These are phyloP conservation scores for Xylariomycetidae sp. DNA, from an alignment of 2,329 filamentous ascomycete genomes.

Conservation along the genomic window DNA sequence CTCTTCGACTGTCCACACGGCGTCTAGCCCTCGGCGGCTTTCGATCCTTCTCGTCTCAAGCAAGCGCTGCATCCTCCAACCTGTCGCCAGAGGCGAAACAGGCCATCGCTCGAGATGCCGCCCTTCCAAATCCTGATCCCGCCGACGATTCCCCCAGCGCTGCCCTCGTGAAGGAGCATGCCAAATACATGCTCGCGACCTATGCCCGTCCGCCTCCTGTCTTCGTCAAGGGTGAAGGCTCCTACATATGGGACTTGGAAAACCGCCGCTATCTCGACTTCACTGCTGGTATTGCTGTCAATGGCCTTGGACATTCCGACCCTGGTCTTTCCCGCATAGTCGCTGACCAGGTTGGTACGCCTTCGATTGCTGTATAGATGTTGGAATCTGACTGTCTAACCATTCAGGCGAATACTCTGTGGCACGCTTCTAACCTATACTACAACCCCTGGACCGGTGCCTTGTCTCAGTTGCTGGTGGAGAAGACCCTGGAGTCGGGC, in stretches of 20 bases:
- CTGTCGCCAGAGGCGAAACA: constrained; percentile 18
- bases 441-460: constrained; percentile 93
- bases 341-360: constrained; percentile 58
- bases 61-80: constrained; percentile 16
- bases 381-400: constrained; percentile 1
- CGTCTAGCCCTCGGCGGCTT: constrained; percentile 12
- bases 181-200: constrained; percentile 90
- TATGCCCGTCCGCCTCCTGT: constrained; percentile 87
- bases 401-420: constrained; percentile 60
- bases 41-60: constrained; percentile 19
- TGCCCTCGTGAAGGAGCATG: constrained; percentile 66
- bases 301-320: constrained; percentile 85
- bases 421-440: constrained; percentile 95
- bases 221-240: constrained; percentile 82
- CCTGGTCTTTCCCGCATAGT: constrained; percentile 69
- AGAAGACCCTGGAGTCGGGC: constrained; percentile 72
- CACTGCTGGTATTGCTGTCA: constrained; percentile 93
- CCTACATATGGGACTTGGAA: constrained; percentile 85
- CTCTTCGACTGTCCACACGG: constrained; percentile 19
- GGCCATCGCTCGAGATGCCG: constrained; percentile 21
- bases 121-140: constrained; percentile 26
- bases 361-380: not conserved
- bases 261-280: constrained; percentile 88
- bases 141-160: constrained; percentile 44
- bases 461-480: constrained; percentile 77